Evolutionary conservation across 768 basidiomycete species (phyloP).

Genomic region (Daedaleopsis sinensis): DNA sequence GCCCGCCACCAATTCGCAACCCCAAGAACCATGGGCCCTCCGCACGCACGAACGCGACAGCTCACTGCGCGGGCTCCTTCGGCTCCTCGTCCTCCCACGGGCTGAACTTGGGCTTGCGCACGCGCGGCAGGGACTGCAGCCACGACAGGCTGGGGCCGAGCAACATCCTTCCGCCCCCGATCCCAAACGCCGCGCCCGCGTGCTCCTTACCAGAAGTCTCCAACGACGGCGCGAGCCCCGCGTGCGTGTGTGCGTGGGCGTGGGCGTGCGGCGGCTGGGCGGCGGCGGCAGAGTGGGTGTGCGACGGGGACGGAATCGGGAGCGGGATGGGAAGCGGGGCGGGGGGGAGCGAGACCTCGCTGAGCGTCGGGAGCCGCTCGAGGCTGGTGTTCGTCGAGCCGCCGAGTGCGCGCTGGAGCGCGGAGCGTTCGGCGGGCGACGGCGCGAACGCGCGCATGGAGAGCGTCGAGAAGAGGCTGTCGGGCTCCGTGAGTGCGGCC

Average conservation of each 20-base stretch:
- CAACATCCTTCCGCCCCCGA: conserved; percentile 13
- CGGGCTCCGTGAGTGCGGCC: conserved; percentile 21
- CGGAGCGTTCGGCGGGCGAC: conserved; percentile 86
- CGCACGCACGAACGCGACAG: background rate
- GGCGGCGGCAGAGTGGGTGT: conserved; percentile 36
- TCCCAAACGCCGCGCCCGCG: conserved; percentile 2
- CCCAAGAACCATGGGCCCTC: background rate
- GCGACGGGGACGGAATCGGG: conserved; percentile 69
- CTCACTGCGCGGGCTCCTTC: conserved; percentile 17
- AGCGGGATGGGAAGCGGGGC: conserved; percentile 11
- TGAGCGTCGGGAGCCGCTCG: conserved; percentile 77
- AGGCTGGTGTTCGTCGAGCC: conserved; percentile 75
- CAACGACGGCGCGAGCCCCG: conserved; percentile 23
- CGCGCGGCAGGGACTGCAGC: conserved; percentile 66
- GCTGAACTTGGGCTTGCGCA: conserved; percentile 71
- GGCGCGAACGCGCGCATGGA: conserved; percentile 85
- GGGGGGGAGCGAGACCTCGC: conserved; percentile 50
- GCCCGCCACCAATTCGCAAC: background rate
- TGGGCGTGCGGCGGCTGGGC: background rate
- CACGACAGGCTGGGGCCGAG: conserved; percentile 57
- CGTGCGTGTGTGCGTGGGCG: conserved; percentile 28
- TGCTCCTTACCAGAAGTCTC: conserved; percentile 2
- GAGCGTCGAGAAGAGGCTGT: conserved; percentile 37
- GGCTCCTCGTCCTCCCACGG: conserved; percentile 77
- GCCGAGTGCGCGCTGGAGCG: conserved; percentile 76